phyloP scores from a whole-genome alignment of 2,329 filamentous ascomycete species.

The Chaetomium sp. region DNA sequence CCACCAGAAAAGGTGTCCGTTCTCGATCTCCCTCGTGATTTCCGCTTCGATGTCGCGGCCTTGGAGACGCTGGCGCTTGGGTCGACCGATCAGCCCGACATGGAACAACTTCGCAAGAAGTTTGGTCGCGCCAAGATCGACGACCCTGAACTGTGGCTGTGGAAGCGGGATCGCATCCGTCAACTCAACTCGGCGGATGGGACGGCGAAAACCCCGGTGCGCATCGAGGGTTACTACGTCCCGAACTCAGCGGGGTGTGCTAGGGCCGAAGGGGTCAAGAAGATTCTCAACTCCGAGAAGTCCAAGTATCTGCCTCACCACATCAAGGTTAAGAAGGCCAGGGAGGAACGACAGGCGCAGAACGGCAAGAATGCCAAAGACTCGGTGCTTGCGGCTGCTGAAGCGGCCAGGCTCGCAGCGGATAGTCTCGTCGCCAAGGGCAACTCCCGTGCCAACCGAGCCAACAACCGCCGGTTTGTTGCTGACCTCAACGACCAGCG shows the following conservation, averaged over 20 bases:
- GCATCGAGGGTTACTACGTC: constrained; percentile 67
- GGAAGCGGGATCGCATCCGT: constrained; percentile 49
- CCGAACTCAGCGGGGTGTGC: constrained; percentile 79
- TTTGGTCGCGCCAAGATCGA: constrained; percentile 40
- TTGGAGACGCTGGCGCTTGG: constrained; percentile 40
- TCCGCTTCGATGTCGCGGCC: constrained; percentile 40
- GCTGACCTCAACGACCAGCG: constrained; percentile 95
- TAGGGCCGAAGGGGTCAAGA: constrained; percentile 87
- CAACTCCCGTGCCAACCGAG: constrained; percentile 86
- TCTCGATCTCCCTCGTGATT: constrained; percentile 38
- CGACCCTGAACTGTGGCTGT: constrained; percentile 50
- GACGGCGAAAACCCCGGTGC: constrained; percentile 25
- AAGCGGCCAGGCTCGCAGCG: constrained; percentile 65
- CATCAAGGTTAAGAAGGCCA: constrained; percentile 86
- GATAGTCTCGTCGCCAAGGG: constrained; percentile 80
- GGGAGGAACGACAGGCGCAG: constrained; percentile 82
- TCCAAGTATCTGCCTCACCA: constrained; percentile 97
- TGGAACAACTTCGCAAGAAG: constrained; percentile 42
- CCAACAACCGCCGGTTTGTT: constrained; percentile 89
- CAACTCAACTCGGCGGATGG: constrained; percentile 44
- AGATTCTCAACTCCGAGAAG: constrained; percentile 95
- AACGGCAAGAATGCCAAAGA: constrained; percentile 58
- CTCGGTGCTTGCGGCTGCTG: constrained; percentile 56
- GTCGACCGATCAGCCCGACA: constrained; percentile 42
- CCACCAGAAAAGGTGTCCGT: constrained; percentile 43